These are phyloP conservation scores for Cyclaneusma minus DNA, from an alignment of 2,329 filamentous ascomycete species.

Conservation along the genomic window DNA sequence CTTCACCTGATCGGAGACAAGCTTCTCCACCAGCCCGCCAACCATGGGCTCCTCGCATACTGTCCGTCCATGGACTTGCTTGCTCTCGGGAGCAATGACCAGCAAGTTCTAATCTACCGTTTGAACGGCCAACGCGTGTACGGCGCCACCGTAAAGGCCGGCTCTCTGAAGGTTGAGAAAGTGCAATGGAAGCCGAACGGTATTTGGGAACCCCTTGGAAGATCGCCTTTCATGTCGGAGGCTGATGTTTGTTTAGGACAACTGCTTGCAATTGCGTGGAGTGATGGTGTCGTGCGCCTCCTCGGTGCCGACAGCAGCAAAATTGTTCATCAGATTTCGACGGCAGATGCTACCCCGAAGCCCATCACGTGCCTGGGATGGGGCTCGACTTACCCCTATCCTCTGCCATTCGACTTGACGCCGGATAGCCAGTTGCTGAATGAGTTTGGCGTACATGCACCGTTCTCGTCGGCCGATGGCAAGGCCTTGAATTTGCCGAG, in stretches of 20 bases:
- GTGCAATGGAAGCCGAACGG: constrained; percentile 21
- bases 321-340: constrained; percentile 53
- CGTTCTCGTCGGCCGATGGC: constrained; percentile 1
- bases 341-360: constrained; percentile 9
- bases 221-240: not conserved
- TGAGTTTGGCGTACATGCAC: constrained; percentile 5
- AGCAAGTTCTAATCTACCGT: constrained; percentile 60
- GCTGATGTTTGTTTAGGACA: constrained; percentile 33
- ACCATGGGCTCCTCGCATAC: constrained; percentile 47
- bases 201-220: constrained; percentile 5
- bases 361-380: constrained; percentile 28
- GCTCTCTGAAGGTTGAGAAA: constrained; percentile 21
- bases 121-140: constrained; percentile 61
- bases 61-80: constrained; percentile 77
- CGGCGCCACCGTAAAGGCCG: constrained; percentile 21
- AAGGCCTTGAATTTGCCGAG: constrained; percentile 41
- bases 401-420: constrained; percentile 23
- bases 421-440: constrained; percentile 1
- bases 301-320: constrained; percentile 71
- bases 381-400: constrained; percentile 32
- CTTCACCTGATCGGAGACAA: constrained; percentile 40
- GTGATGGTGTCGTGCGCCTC: constrained; percentile 61
- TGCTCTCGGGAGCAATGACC: constrained; percentile 53
- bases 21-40: constrained; percentile 36
- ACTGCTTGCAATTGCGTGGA: constrained; percentile 71